These are phyloP conservation scores for Heliocybe sulcata DNA, from an alignment of 1,284 basidiomycete species.

Conservation along the genomic window DNA sequence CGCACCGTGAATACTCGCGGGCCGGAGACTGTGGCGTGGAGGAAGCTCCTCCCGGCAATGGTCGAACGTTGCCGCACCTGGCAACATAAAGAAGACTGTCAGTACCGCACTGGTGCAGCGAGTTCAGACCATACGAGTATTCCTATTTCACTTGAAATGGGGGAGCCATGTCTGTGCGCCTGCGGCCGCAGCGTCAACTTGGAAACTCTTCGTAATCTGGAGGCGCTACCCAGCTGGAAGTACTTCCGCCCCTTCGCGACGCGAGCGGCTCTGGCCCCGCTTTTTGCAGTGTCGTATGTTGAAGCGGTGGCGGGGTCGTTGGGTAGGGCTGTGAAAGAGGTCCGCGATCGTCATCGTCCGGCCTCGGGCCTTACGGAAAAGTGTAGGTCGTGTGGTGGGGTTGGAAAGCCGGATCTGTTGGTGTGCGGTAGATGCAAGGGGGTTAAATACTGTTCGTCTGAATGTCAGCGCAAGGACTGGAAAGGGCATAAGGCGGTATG, in stretches of 20 bases:
- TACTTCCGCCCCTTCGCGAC: conserved; percentile 32
- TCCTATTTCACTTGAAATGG: conserved; percentile 24
- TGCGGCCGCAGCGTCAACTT: conserved; percentile 39
- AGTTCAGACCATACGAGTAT: conserved; percentile 11
- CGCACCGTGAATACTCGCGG: conserved; percentile 9
- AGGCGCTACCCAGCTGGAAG: conserved; percentile 23
- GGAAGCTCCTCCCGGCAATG: conserved; percentile 35
- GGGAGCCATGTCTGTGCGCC: conserved; percentile 32
- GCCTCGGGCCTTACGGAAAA: too few species aligned
- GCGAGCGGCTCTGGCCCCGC: conserved; percentile 36
- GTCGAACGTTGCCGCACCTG: conserved; percentile 47
- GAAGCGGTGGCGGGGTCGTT: conserved; percentile 20
- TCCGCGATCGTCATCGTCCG: too few species aligned
- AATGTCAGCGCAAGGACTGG: conserved; percentile 14
- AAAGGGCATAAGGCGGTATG: conserved; percentile 9
- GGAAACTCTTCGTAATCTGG: conserved; percentile 17
- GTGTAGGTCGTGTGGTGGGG: conserved; percentile 20
- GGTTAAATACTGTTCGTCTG: conserved; percentile 10
- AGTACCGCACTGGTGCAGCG: conserved; percentile 22
- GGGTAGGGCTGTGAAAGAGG: too few species aligned
- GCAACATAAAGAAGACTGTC: conserved; percentile 37
- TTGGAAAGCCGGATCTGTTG: conserved; percentile 20
- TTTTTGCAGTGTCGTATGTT: conserved; percentile 39
- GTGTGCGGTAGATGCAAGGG: conserved; percentile 20
- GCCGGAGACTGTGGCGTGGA: conserved; percentile 32